Evolutionary conservation across 805 yeast genomes (phyloP).

Genomic region (Candida cerambycidarum): DNA sequence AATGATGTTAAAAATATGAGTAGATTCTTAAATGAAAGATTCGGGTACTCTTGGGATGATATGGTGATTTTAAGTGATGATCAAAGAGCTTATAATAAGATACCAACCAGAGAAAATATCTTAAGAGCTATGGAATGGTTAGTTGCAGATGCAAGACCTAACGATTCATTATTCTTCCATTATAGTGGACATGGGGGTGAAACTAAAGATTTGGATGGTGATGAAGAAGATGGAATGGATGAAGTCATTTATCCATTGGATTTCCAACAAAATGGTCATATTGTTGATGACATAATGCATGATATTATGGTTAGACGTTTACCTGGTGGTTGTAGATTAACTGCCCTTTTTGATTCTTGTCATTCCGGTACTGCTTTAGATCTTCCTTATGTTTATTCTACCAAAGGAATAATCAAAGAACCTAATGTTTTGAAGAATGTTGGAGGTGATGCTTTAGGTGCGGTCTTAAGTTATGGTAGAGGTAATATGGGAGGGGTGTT

Average conservation of each 20-base stretch:
- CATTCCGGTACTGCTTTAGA: slow-evolving; percentile 43
- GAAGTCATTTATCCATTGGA: slow-evolving; percentile 40
- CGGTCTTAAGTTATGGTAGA: slow-evolving; percentile 29
- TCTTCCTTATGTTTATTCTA: slow-evolving; percentile 39
- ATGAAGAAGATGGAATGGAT: slow-evolving; percentile 37
- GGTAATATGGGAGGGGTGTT: slow-evolving; percentile 42
- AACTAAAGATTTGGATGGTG: slow-evolving; percentile 36
- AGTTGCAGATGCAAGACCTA: slow-evolving; percentile 36
- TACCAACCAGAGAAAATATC: slow-evolving; percentile 35
- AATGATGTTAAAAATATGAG: slow-evolving; percentile 42
- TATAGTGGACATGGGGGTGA: slow-evolving; percentile 42
- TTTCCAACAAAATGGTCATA: slow-evolving; percentile 31
- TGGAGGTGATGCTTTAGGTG: slow-evolving; percentile 33
- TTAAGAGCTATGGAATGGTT: slow-evolving; percentile 42
- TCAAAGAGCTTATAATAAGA: slow-evolving; percentile 28
- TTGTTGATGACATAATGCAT: slow-evolving; percentile 41
- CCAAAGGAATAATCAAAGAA: slow-evolving; percentile 41
- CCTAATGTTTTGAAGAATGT: slow-evolving; percentile 38
- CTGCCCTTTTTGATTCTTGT: slow-evolving; percentile 40
- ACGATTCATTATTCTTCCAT: slow-evolving; percentile 40
- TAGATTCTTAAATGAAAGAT: slow-evolving; percentile 26
- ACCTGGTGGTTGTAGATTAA: slow-evolving; percentile 37
- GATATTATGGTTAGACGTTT: slow-evolving; percentile 37
- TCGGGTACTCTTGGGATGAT: slow-evolving; percentile 36
- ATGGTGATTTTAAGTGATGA: slow-evolving; percentile 41